Evolutionary conservation across 2,329 filamentous ascomycete genomes (phyloP), one percentile per base, ranked within the genome.

Genomic region (Hypoxylon sp.): DNA sequence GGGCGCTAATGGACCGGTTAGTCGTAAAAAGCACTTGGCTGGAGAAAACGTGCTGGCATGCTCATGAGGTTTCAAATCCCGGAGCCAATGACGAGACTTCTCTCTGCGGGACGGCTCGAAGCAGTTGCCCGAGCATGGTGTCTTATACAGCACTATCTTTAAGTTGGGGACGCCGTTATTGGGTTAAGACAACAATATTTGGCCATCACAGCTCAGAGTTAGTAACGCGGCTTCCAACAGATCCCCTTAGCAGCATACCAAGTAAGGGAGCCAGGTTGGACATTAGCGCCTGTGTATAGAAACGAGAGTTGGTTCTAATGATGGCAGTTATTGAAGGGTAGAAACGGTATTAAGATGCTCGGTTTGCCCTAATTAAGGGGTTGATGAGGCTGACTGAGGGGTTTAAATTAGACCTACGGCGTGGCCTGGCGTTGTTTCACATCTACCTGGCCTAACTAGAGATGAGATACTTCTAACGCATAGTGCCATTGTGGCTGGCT

Each of bases 61-160:
- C 23, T 14, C 7, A 17, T 36, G 45, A 38, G 17, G 52, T 23
- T 17, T 50, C n/a, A 28, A 45, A 17, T n/a, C 34, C 49, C 17
- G 32, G n/a, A 3, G 25, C 14, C 43, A 38, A 41, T 19, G 13
- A 49, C n/a, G 23, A 32, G 49, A 5, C 25, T 3, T 41, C 13
- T 3, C 9, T 25, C 19, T 19, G 28, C 52, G 58, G 58, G 32
- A 63, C 62, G 65, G 68, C 45, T 65, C 43, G 50, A 62, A 25
- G 70, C 65, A 70, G 56, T 63, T 45, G 51, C 45, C 53, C 60
- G 58, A 34, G 23, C 14, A 21, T 50, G 53, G 13, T 25, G 43
- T 51, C 32, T 57, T 34, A 32, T 49, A n/a, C 23, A 43, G 13
- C n/a, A 49, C 11, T 41, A 13, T 4, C 11, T 56, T 21, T 28